These are phyloP conservation scores for Russula abietina DNA, from an alignment of 768 basidiomycete species.

Conservation along the genomic window DNA sequence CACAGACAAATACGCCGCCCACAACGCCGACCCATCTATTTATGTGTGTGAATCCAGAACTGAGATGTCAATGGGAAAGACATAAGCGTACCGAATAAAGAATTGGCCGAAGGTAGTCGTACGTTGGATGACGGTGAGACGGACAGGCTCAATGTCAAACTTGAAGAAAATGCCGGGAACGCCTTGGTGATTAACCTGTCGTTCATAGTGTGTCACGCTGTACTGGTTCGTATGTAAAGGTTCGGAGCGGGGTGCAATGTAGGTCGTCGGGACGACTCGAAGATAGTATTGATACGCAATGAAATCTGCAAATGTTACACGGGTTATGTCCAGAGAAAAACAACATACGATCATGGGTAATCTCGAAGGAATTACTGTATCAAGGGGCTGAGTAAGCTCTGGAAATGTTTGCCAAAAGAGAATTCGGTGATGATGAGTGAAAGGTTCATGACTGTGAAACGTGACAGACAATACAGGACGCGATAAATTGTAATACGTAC, in stretches of 20 bases:
- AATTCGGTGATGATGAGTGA: constrained; percentile 96
- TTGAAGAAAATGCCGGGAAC: constrained; percentile 98
- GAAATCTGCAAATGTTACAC: constrained; percentile 49
- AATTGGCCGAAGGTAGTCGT: constrained; percentile 80
- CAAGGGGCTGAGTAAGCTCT: constrained; percentile 89
- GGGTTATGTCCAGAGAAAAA: not conserved
- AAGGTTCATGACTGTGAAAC: constrained; percentile 78
- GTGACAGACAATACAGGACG: not conserved
- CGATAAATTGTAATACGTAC: constrained; percentile 41
- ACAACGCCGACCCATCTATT: constrained; percentile 77
- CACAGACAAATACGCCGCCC: constrained; percentile 82
- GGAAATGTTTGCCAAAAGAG: constrained; percentile 94
- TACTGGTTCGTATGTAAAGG: constrained; percentile 81
- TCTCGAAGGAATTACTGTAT: constrained; percentile 83
- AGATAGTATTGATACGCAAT: constrained; percentile 92
- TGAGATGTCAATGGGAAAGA: not conserved
- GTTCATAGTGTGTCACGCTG: constrained; percentile 88
- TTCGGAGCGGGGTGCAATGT: constrained; percentile 62
- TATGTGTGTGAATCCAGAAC: not conserved
- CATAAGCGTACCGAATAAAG: constrained; percentile 50
- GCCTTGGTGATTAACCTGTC: constrained; percentile 68
- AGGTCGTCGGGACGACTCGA: constrained; percentile 92
- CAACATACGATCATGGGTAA: constrained; percentile 58
- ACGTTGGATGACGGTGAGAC: constrained; percentile 79
- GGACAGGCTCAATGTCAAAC: constrained; percentile 90